These are phyloP conservation scores for Malbranchea zuffiana DNA, from an alignment of 2,329 filamentous ascomycete genomes.

Conservation along the genomic window DNA sequence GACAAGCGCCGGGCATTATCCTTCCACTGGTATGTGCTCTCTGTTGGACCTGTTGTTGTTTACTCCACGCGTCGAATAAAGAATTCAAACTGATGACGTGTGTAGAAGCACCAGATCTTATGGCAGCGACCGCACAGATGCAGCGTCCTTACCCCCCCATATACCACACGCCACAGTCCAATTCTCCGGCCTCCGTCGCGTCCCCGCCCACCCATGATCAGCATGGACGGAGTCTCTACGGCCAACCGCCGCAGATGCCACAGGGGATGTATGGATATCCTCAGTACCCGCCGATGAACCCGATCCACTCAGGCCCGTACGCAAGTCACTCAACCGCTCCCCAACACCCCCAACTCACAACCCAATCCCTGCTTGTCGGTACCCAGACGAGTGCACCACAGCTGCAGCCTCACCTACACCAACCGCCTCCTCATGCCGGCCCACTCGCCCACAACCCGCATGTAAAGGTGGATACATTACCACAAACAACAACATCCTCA, in stretches of 20 bases:
- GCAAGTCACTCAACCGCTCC: slow-evolving; percentile 44
- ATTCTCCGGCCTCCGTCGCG: slow-evolving; percentile 84
- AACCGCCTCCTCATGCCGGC: slow-evolving; percentile 40
- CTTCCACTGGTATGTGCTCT: slow-evolving; percentile 64
- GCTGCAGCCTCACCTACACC: slow-evolving; percentile 31
- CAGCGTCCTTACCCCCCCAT: slow-evolving; percentile 74
- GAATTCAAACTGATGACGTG: slow-evolving; percentile 42
- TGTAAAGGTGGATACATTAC: slow-evolving; percentile 37
- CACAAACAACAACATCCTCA: slow-evolving; percentile 25
- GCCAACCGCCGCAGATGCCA: slow-evolving; percentile 67
- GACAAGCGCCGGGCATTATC: slow-evolving; percentile 72
- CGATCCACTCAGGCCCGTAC: slow-evolving; percentile 47
- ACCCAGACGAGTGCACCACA: slow-evolving; percentile 30
- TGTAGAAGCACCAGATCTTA: slow-evolving; percentile 60
- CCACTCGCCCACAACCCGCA: slow-evolving; percentile 55
- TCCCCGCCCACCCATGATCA: slow-evolving; percentile 84
- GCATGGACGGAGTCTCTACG: slow-evolving; percentile 71
- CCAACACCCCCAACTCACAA: slow-evolving; percentile 46
- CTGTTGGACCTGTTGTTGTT: neutral
- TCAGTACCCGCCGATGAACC: slow-evolving; percentile 43
- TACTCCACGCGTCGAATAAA: too few relatives aligned
- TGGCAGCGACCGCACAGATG: slow-evolving; percentile 55
- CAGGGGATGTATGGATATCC: slow-evolving; percentile 73
- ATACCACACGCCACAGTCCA: slow-evolving; percentile 91
- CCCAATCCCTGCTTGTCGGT: slow-evolving; percentile 47